Conservation (phyloP, 495 filamentous ascomycete species). For the Durotheca rogersii region DNA sequence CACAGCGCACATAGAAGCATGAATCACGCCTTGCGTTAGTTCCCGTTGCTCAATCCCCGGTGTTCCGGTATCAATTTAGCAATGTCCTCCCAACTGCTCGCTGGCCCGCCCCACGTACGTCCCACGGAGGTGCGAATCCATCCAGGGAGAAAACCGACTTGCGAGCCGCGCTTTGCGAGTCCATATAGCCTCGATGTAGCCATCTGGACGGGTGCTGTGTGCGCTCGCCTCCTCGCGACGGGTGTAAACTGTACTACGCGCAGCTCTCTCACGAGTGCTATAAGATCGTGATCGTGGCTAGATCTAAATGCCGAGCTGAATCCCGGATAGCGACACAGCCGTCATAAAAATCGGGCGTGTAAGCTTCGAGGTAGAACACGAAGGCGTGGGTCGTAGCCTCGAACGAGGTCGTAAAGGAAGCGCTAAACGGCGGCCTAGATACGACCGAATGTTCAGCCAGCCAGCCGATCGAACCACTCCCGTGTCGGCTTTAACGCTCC, state of each 20-base stretch:
- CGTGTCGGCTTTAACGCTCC: not conserved
- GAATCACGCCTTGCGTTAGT: constrained; percentile 1
- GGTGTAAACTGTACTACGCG: not conserved
- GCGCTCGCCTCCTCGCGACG: too few relatives aligned
- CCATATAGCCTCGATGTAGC: constrained; percentile 4
- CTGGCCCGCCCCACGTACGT: not conserved
- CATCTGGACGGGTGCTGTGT: not conserved
- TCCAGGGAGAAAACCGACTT: constrained; percentile 8
- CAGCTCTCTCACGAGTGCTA: not conserved
- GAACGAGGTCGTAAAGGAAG: constrained; percentile 1
- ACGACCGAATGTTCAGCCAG: constrained; percentile 16
- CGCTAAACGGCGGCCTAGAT: not conserved
- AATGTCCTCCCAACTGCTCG: not conserved
- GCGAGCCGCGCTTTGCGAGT: constrained; percentile 15
- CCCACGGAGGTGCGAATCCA: not conserved
- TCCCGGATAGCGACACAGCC: not conserved
- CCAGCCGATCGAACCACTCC: constrained; percentile 2
- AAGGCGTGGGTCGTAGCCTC: not conserved
- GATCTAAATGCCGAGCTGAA: constrained; percentile 4
- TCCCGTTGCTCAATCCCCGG: constrained; percentile 3
- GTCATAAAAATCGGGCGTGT: constrained; percentile 5
- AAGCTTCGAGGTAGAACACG: not conserved
- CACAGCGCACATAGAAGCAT: constrained; percentile 2
- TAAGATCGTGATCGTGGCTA: not conserved
- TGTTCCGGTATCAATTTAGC: constrained; percentile 1